Percentiles rank a stretch among this genome's conserved stretches.
These are phyloP conservation scores for Fusarium illudens DNA, from an alignment of 2,329 filamentous ascomycete genomes.

Conservation along the genomic window DNA sequence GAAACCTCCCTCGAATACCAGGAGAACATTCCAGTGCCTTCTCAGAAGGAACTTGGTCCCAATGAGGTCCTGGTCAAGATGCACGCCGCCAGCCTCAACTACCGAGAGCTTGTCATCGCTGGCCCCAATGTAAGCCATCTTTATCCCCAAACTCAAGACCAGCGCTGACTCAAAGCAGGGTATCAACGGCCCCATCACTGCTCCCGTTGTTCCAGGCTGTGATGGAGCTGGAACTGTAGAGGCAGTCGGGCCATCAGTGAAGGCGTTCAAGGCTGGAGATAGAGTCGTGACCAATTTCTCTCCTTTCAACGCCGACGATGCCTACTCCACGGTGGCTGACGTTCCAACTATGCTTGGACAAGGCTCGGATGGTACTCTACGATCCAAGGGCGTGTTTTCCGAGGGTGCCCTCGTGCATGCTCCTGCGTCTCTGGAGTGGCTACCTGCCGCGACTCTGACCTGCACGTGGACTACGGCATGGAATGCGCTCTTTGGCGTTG, in stretches of 20 bases:
- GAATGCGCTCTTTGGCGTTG: constrained; percentile 60
- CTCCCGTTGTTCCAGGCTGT: constrained; percentile 45
- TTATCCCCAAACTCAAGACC: background rate
- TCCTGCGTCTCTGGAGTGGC: constrained; percentile 53
- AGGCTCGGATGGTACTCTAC: constrained; percentile 64
- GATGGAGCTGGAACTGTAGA: constrained; percentile 56
- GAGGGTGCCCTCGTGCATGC: constrained; percentile 64
- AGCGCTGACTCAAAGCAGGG: constrained; percentile 17
- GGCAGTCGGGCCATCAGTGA: constrained; percentile 62
- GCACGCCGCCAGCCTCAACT: constrained; percentile 58
- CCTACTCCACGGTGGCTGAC: constrained; percentile 36
- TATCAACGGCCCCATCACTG: constrained; percentile 35
- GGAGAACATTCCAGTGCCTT: constrained; percentile 27
- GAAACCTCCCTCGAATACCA: constrained; percentile 47
- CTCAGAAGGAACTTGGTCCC: constrained; percentile 55
- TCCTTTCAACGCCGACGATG: constrained; percentile 27
- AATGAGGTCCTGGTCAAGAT: constrained; percentile 69
- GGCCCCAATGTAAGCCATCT: constrained; percentile 38
- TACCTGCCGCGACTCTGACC: constrained; percentile 54
- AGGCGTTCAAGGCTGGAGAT: constrained; percentile 58
- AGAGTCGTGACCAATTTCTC: constrained; percentile 61
- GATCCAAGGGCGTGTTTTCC: constrained; percentile 65
- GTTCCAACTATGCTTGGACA: constrained; percentile 63
- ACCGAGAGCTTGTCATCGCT: constrained; percentile 57
- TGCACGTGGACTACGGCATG: constrained; percentile 61